Conservation (phyloP, 23 red algal species). For the Gracilaria domingensis region DNA sequence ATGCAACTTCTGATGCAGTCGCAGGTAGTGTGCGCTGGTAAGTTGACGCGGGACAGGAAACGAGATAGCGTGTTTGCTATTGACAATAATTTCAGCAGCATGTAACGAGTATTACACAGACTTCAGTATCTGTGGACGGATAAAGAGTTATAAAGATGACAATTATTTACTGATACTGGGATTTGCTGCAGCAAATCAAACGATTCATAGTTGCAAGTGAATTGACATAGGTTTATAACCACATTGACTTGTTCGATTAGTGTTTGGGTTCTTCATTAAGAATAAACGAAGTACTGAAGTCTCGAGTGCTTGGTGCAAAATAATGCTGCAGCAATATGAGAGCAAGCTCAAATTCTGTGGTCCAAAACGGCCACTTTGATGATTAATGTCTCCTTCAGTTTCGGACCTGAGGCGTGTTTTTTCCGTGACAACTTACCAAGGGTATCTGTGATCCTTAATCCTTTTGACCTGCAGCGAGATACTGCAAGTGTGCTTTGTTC, state of each 20-base stretch:
- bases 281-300: neutral
- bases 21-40: neutral
- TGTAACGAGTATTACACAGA: neutral
- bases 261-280: neutral
- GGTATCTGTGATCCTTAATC: neutral
- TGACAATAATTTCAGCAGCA: neutral
- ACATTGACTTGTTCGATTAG: neutral
- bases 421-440: neutral
- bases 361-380: conserved; percentile 4
- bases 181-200: neutral
- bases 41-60: neutral
- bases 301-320: conserved; percentile 1
- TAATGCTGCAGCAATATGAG: neutral
- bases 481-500: neutral
- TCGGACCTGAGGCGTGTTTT: neutral
- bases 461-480: neutral
- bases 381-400: conserved; percentile 5
- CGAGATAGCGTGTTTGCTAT: neutral
- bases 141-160: neutral
- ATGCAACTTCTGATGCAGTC: neutral
- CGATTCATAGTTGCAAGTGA: neutral
- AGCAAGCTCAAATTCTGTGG: neutral
- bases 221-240: conserved; percentile 15
- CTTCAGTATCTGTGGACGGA: neutral
- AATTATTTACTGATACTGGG: neutral